phyloP scores from a whole-genome alignment of 2,329 filamentous ascomycete genomes.

The Neoarthrinium moseri region DNA sequence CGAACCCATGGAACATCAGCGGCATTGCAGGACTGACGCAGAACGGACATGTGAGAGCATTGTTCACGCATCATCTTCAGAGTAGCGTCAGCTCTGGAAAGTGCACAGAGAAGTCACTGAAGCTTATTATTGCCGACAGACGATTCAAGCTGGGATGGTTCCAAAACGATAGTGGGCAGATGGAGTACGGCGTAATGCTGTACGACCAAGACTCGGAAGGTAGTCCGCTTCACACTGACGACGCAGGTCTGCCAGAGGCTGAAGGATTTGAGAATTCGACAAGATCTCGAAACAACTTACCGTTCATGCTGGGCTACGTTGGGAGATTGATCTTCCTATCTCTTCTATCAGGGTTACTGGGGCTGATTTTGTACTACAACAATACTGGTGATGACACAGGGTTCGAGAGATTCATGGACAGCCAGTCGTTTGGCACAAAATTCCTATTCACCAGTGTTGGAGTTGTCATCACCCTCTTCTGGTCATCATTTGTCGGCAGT shows the following conservation, averaged over 20 bases:
- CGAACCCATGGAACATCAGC: constrained; percentile 35
- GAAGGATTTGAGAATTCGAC: background rate
- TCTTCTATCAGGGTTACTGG: constrained; percentile 25
- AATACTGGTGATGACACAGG: constrained; percentile 29
- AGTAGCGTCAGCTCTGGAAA: constrained; percentile 14
- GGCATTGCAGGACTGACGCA: constrained; percentile 30
- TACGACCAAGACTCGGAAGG: constrained; percentile 7
- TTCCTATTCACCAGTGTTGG: constrained; percentile 39
- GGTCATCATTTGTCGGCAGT: constrained; percentile 36
- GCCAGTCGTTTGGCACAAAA: constrained; percentile 34
- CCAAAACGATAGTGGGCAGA: constrained; percentile 18
- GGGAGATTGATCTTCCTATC: constrained; percentile 22
- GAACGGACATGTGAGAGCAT: constrained; percentile 17
- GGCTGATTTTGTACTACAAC: constrained; percentile 36
- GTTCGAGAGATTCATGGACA: constrained; percentile 41
- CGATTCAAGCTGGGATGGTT: constrained; percentile 27
- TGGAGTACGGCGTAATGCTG: constrained; percentile 27
- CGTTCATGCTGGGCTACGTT: constrained; percentile 27
- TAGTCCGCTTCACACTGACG: background rate
- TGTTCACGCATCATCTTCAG: constrained; percentile 18
- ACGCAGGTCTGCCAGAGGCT: background rate
- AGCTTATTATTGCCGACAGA: constrained; percentile 16
- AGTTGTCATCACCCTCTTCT: constrained; percentile 35
- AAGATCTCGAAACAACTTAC: constrained; percentile 19
- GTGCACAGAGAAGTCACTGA: constrained; percentile 15